A percentile compares a stretch with the other conserved stretches of the same genome.
phyloP scores from a whole-genome alignment of 75 land plant species.

The Gnetum montanum region DNA sequence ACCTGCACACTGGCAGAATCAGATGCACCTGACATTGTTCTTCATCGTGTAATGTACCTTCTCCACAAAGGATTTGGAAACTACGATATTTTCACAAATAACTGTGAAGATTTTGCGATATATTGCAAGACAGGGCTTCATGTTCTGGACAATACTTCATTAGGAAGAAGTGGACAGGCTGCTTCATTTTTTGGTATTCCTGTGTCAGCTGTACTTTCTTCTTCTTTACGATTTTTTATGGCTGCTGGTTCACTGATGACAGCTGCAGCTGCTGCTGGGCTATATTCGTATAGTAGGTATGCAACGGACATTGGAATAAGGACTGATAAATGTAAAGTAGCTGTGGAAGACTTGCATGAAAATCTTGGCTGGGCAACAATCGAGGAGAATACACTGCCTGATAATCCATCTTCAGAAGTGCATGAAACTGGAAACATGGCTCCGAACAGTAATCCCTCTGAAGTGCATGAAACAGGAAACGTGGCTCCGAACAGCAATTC shows the following conservation, averaged over 20 bases:
- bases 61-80: constrained; percentile 79
- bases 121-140: constrained; percentile 89
- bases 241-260: constrained; percentile 60
- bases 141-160: constrained; percentile 32
- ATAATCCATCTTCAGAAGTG: too few relatives aligned
- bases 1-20: constrained; percentile 21
- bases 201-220: constrained; percentile 65
- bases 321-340: constrained; percentile 51
- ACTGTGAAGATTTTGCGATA: constrained; percentile 91
- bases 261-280: constrained; percentile 45
- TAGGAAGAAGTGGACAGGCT: constrained; percentile 88
- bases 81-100: constrained; percentile 75
- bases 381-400: not conserved
- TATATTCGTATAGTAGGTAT: constrained; percentile 71
- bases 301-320: constrained; percentile 72
- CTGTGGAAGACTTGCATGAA: constrained; percentile 62
- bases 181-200: constrained; percentile 72
- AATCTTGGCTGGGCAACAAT: constrained; percentile 13
- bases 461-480: too few relatives aligned
- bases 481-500: too few relatives aligned
- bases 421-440: too few relatives aligned
- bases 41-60: constrained; percentile 69
- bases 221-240: constrained; percentile 57
- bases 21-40: constrained; percentile 57
- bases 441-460: too few relatives aligned